phyloP scores from a whole-genome alignment of 768 basidiomycete species.

The Rhizopogon sp. region DNA sequence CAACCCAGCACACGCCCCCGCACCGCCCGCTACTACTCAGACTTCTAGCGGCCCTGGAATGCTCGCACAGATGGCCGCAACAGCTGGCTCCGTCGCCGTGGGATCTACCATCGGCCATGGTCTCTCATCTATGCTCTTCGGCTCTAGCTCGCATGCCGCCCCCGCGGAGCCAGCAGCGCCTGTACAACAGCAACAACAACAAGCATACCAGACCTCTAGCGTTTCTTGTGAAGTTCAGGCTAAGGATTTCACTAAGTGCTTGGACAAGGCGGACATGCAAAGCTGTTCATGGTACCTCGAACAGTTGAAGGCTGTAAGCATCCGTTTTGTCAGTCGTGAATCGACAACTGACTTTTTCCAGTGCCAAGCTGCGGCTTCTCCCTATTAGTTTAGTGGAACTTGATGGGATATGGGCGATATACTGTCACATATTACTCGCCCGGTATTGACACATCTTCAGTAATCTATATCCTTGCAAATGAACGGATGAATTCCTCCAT shows the following conservation, averaged over 20 bases:
- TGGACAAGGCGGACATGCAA: slow-evolving; percentile 75
- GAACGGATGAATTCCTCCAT: not conserved
- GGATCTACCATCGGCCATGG: slow-evolving; percentile 89
- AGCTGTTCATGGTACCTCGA: slow-evolving; percentile 87
- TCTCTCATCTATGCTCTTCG: slow-evolving; percentile 87
- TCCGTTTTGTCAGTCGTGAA: not conserved
- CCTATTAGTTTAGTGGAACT: slow-evolving; percentile 31
- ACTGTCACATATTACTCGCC: not conserved
- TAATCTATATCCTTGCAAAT: not conserved
- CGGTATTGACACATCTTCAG: too few species aligned
- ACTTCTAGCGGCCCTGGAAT: slow-evolving; percentile 58
- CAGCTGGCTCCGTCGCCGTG: slow-evolving; percentile 85
- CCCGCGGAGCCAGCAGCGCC: slow-evolving; percentile 47
- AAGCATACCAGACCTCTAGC: slow-evolving; percentile 39
- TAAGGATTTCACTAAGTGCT: slow-evolving; percentile 83
- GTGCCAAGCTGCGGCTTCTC: slow-evolving; percentile 76
- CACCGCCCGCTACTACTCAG: slow-evolving; percentile 34
- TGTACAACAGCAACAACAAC: slow-evolving; percentile 36
- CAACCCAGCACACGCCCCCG: slow-evolving; percentile 37
- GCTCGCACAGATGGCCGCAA: slow-evolving; percentile 82
- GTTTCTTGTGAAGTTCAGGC: slow-evolving; percentile 74
- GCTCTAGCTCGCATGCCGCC: slow-evolving; percentile 46
- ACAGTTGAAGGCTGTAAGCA: slow-evolving; percentile 79
- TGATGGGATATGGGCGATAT: not conserved
- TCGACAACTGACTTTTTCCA: slow-evolving; percentile 21